Conservation (phyloP, 805 yeast species). For the Cyberlindnera samutprakarnensis region DNA sequence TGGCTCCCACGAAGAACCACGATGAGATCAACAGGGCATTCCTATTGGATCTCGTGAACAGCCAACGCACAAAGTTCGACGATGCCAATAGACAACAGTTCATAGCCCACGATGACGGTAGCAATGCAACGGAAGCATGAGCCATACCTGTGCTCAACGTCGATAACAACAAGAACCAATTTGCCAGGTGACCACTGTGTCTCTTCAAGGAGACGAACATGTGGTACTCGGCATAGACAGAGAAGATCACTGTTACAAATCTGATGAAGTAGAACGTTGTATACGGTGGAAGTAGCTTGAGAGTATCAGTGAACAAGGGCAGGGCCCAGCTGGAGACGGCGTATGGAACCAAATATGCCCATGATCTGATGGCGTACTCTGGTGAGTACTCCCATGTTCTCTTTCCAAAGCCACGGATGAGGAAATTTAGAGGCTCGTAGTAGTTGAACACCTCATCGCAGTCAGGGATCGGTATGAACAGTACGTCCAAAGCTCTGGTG, state of each 20-base stretch:
- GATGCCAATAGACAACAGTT: constrained; percentile 39
- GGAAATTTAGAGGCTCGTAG: constrained; percentile 86
- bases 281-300: constrained; percentile 13
- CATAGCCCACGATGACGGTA: constrained; percentile 80
- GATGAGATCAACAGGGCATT: constrained; percentile 27
- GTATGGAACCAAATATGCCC: constrained; percentile 58
- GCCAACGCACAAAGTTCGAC: constrained; percentile 28
- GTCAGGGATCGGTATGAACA: constrained; percentile 69
- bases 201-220: constrained; percentile 36
- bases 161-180: constrained; percentile 57
- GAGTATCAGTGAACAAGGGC: background rate
- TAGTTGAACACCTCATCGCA: constrained; percentile 91
- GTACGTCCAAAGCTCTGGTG: constrained; percentile 32
- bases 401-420: constrained; percentile 78
- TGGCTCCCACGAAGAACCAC: constrained; percentile 56
- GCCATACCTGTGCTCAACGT: constrained; percentile 73
- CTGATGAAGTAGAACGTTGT: constrained; percentile 49
- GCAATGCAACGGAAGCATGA: constrained; percentile 78
- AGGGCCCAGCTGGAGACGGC: constrained; percentile 18
- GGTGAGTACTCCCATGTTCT: constrained; percentile 98
- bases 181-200: constrained; percentile 27
- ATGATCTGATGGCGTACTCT: constrained; percentile 77
- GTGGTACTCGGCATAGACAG: constrained; percentile 44
- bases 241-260: constrained; percentile 30
- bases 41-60: constrained; percentile 8